Base-by-base conservation (phyloP, 192 early-diverging fungal species). In the Coemansia sp. region DNA sequence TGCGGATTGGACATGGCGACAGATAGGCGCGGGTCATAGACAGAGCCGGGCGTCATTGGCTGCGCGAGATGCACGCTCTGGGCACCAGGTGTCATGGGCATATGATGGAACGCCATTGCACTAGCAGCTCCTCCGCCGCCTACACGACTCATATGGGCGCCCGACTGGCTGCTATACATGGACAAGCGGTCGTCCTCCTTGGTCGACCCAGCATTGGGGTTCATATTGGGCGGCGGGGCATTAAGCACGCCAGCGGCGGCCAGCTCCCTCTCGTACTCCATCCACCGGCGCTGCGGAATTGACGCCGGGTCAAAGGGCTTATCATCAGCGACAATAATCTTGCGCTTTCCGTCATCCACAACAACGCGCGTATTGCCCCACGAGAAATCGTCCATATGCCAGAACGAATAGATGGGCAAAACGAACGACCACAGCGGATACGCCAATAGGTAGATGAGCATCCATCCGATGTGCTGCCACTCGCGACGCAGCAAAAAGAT, bases 371-470 rank as follows among this genome's bases (percentile, higher is more conserved):
- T 98, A 73, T 98, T 96, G 73, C 97, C 97, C 97, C 97, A 99
- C 4, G 93, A 94, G 77, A 99, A 99, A 69, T 98, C 96, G 60
- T 98, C 96, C 87, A 96, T 94, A 77, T 98, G 94, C 96, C 94
- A 96, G 89, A 98, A 97, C 6, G 96, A 88, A 71, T 98, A 98
- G 35, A 98, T 75, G 0, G 96, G 96, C 62, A 98, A 86, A 73
- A 93, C 90, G 57, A 93, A 93, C 12, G 90, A 92, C 71, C 93
- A 98, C n/a, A 98, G 76, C 4, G 97, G 96, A 49, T 94, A 92
- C 6, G 92, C 93, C 1, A 95, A 70, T 11, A 98, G 82, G 76
- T 98, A 98, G 29, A 93, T 90, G 20, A 90, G 69, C 91, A 93
- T 93, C 91, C 91, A 91, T 3, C 91, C 91, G 59, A 92, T 85